Conservation (phyloP, 2,329 filamentous ascomycete genomes). For the Colletotrichum chrysophilum region DNA sequence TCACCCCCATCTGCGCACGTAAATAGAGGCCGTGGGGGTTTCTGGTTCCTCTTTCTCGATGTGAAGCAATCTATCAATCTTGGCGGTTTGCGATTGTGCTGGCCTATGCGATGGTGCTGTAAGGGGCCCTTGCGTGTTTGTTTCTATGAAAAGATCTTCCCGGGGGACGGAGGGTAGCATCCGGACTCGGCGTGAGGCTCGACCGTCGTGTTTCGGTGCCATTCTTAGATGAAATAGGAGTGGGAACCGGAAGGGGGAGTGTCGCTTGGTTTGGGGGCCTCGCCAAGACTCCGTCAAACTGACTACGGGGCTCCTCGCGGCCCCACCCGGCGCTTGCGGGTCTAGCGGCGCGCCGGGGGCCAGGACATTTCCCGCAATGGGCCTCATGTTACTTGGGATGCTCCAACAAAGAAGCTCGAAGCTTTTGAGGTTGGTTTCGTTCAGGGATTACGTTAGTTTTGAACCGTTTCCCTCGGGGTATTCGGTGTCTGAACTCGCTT, state of each 20-base stretch:
- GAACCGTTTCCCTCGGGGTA: fast-evolving
- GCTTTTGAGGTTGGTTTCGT: background rate
- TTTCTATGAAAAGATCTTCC: conserved; percentile 16
- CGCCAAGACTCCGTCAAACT: background rate
- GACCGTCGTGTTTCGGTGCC: conserved; percentile 4
- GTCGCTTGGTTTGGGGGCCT: background rate
- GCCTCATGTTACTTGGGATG: background rate
- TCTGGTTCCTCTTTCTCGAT: background rate
- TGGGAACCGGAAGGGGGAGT: background rate
- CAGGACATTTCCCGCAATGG: background rate
- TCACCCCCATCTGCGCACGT: background rate
- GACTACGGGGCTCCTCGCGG: background rate
- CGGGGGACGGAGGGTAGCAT: background rate
- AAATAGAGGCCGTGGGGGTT: background rate
- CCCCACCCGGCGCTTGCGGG: background rate
- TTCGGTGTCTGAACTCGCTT: background rate
- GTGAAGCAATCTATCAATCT: conserved; percentile 1
- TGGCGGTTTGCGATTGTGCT: conserved; percentile 4
- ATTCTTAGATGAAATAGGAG: background rate
- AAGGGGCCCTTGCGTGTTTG: background rate
- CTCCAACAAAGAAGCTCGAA: background rate
- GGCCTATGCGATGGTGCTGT: background rate
- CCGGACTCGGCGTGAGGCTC: background rate
- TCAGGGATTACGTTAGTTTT: background rate
- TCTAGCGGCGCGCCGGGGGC: background rate